Evolutionary conservation across 2,329 filamentous ascomycete genomes (phyloP).

Genomic region (Pseudohalonectria lignicola): DNA sequence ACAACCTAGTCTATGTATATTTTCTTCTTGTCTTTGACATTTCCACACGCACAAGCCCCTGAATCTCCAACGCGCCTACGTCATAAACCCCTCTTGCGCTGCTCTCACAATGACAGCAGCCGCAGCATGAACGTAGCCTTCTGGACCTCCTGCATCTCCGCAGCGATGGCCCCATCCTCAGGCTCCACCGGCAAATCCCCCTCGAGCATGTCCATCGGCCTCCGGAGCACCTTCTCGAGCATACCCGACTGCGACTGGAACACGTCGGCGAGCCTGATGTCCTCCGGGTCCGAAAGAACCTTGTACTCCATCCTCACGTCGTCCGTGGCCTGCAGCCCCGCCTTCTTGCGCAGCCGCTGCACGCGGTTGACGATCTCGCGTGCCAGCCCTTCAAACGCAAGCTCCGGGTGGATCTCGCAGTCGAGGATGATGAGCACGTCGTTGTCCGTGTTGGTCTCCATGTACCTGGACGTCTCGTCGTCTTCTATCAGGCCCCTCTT

Average conservation of each 20-base stretch:
- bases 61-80: too few relatives aligned
- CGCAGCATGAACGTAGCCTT: constrained; percentile 36
- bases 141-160: constrained; percentile 6
- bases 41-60: too few relatives aligned
- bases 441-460: constrained; percentile 80
- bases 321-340: constrained; percentile 79
- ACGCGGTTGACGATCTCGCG: constrained; percentile 90
- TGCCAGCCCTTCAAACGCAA: constrained; percentile 79
- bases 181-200: background rate
- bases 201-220: constrained; percentile 52
- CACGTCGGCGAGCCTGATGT: constrained; percentile 58
- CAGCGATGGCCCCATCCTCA: constrained; percentile 3
- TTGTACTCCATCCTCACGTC: constrained; percentile 93
- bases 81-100: too few relatives aligned
- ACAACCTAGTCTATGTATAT: constrained; percentile 3
- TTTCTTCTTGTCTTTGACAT: too few relatives aligned
- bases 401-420: constrained; percentile 63
- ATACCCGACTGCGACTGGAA: constrained; percentile 56
- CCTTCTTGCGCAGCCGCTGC: constrained; percentile 88
- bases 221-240: constrained; percentile 68
- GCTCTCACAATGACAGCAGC: constrained; percentile 58
- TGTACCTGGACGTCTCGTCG: constrained; percentile 50
- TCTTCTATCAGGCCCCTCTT: constrained; percentile 68
- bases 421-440: constrained; percentile 84
- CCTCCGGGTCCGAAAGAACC: constrained; percentile 68